phyloP scores from a whole-genome alignment of 805 yeast genomes.

The Zygosaccharomyces siamensis region DNA sequence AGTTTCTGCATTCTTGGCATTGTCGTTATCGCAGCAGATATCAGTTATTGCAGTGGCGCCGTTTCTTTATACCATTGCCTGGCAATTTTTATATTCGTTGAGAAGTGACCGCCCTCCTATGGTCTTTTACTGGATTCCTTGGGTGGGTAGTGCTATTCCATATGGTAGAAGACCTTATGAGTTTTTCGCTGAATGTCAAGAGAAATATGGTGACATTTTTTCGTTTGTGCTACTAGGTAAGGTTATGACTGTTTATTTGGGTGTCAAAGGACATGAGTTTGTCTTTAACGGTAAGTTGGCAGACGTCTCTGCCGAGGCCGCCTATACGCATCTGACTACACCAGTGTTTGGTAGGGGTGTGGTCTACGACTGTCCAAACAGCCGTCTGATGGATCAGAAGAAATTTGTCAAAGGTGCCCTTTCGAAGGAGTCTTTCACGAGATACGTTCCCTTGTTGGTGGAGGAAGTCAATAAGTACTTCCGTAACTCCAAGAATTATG shows the following conservation, averaged over 20 bases:
- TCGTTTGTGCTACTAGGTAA: constrained; percentile 86
- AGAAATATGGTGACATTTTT: constrained; percentile 87
- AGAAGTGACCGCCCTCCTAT: constrained; percentile 82
- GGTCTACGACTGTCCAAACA: constrained; percentile 92
- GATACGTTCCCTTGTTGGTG: constrained; percentile 82
- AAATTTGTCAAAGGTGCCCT: constrained; percentile 90
- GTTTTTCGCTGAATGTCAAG: constrained; percentile 73
- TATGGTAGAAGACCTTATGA: constrained; percentile 94
- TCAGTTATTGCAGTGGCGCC: constrained; percentile 42
- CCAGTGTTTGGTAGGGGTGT: constrained; percentile 98
- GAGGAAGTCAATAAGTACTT: constrained; percentile 73
- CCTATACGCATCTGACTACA: constrained; percentile 95
- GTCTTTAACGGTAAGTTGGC: constrained; percentile 83
- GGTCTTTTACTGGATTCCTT: constrained; percentile 89
- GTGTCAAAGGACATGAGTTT: constrained; percentile 97
- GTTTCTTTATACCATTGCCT: constrained; percentile 56
- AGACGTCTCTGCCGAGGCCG: constrained; percentile 94
- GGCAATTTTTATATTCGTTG: constrained; percentile 66
- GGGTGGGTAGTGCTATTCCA: constrained; percentile 86
- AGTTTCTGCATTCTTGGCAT: constrained; percentile 27
- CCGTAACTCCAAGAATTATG: constrained; percentile 46
- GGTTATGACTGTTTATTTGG: constrained; percentile 91
- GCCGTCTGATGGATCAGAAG: constrained; percentile 95
- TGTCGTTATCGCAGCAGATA: constrained; percentile 37
- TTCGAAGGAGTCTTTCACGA: constrained; percentile 75